A percentile compares a stretch with the other conserved stretches of the same genome.
These are phyloP conservation scores for Penicillium thymicola DNA, from an alignment of 2,329 filamentous ascomycete species.

Conservation along the genomic window DNA sequence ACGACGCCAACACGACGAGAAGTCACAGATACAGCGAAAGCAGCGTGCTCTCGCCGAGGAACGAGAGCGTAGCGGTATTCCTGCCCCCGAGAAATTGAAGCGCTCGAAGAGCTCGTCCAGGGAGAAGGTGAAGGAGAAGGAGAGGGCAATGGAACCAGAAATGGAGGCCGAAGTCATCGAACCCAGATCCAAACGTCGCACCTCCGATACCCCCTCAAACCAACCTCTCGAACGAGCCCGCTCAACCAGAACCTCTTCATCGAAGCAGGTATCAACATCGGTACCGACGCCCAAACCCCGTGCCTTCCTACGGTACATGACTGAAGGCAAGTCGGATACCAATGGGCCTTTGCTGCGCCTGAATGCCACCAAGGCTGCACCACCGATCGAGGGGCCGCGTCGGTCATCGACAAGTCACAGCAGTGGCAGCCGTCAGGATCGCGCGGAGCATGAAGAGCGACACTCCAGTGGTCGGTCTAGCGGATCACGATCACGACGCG, in stretches of 20 bases:
- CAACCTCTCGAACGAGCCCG: conserved; percentile 21
- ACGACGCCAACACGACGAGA: conserved; percentile 35
- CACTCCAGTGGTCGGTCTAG: conserved; percentile 23
- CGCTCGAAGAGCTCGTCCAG: conserved; percentile 18
- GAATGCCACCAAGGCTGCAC: conserved; percentile 34
- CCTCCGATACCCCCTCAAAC: conserved; percentile 18
- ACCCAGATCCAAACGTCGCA: conserved; percentile 11
- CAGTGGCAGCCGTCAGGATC: conserved; percentile 23
- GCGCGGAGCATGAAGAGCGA: conserved; percentile 23
- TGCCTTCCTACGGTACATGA: conserved; percentile 38
- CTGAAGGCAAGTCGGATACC: conserved; percentile 41
- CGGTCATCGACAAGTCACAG: conserved; percentile 33
- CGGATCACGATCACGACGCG: conserved; percentile 29
- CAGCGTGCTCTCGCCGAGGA: conserved; percentile 21
- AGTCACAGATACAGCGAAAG: conserved; percentile 21
- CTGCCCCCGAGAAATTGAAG: conserved; percentile 12
- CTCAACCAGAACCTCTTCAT: conserved; percentile 23
- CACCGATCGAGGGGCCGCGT: conserved; percentile 30
- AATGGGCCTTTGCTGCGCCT: conserved; percentile 39
- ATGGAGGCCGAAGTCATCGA: conserved; percentile 8
- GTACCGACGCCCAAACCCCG: conserved; percentile 22
- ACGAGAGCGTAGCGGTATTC: conserved; percentile 21
- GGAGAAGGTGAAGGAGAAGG: conserved; percentile 6
- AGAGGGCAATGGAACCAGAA: conserved; percentile 11
- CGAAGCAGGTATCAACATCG: conserved; percentile 25